Evolutionary conservation across 495 filamentous ascomycete species (phyloP), one percentile per base, ranked within the genome.

Genomic region (Aspergillus conjunctus): DNA sequence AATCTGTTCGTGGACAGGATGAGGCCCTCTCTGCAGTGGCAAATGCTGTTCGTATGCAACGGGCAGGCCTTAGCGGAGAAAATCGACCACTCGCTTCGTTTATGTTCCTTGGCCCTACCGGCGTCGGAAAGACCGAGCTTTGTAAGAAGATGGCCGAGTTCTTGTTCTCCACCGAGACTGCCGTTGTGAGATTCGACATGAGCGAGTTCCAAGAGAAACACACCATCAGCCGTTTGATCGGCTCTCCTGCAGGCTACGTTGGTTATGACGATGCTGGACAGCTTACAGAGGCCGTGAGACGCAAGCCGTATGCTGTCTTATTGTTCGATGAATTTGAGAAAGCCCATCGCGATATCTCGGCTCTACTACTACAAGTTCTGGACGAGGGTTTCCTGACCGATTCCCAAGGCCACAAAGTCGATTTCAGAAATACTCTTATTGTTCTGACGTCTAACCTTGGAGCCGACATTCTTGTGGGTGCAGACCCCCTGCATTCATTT

Each of bases 311-410:
- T 66, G 94, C 94, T 1, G 90, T 98, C 6, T 78, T 98, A 0
- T 79, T 98, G 2, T 96, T 98, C 63, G 94, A 98, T 74, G 94
- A 98, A 66, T 98, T 97, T 68, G 93, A 98, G 71, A 97, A 98
- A 70, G 93, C 93, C 2, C 93, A 98, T 69, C 87, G 90, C 21
- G 94, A 98, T 69, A 97, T 98, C 61, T 94, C 91, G 3, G 87
- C 93, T 0, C 77, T 98, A n/a, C 84, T 98, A 5, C 84, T 98
- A 1, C 94, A 98, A 65, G 94, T 98, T 1, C 84, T 98, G 0
- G 94, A 98, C 74, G 94, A 98, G 72, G 94, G 93, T 12, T 97
- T 93, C 78, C 82, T 98, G 26, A 97, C 94, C 5, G 94, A 98
- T 72, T 83, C 92, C 4, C 93, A 98, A 72, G 94, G 94, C 37